phyloP scores from a whole-genome alignment of 2,329 filamentous ascomycete genomes.

The Aspergillus alliaceus region DNA sequence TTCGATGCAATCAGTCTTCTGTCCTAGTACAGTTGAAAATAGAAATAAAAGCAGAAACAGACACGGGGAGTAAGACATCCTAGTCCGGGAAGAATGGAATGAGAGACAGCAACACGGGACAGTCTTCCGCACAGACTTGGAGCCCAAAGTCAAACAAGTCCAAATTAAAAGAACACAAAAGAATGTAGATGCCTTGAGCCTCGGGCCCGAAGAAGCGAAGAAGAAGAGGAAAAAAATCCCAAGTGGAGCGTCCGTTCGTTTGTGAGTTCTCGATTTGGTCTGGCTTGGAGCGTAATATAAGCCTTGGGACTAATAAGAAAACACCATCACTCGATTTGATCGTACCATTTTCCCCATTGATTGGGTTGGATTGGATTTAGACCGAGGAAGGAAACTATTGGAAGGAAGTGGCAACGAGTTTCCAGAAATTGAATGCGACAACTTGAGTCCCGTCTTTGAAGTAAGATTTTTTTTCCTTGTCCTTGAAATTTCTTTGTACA shows the following conservation, averaged over 20 bases:
- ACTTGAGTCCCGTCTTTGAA: no score
- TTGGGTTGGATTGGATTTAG: neutral
- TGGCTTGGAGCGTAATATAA: neutral
- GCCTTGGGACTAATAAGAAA: slow-evolving; percentile 1
- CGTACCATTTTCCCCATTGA: neutral
- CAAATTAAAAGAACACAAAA: neutral
- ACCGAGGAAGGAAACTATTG: neutral
- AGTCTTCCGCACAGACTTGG: neutral
- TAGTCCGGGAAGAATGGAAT: neutral
- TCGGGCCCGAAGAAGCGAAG: neutral
- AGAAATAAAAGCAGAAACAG: no score
- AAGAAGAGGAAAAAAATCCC: no score
- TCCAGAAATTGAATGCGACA: no score
- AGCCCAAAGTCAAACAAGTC: neutral
- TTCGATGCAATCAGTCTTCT: no score
- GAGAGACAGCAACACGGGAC: neutral
- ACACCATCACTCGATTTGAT: neutral
- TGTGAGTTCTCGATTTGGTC: neutral
- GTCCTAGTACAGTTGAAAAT: no score
- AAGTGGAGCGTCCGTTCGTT: slow-evolving; percentile 1
- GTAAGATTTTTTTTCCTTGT: neutral
- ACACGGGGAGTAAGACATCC: neutral
- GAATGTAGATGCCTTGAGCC: slow-evolving; percentile 8
- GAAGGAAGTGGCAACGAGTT: no score
- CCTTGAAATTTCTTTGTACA: neutral